Evolutionary conservation across 306 rosid species (phyloP).

Genomic region (apple (Malus domestica)): ASM211411v1 NC_041798.1:3096001-3096500

Average conservation of each 20-base stretch:
- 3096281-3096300: constrained; percentile 81
- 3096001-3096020: constrained; percentile 58
- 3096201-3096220: constrained; percentile 82
- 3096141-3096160: constrained; percentile 48
- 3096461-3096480: constrained; percentile 85
- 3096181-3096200: constrained; percentile 94
- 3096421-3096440: constrained; percentile 86
- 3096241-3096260: constrained; percentile 96
- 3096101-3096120: constrained; percentile 77
- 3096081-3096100: constrained; percentile 91
- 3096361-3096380: constrained; percentile 55
- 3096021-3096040: constrained; percentile 48
- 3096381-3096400: constrained; percentile 82
- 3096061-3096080: constrained; percentile 94
- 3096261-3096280: constrained; percentile 92
- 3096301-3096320: constrained; percentile 88
- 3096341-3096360: constrained; percentile 68
- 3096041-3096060: constrained; percentile 57
- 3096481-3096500: constrained; percentile 74
- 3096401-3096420: constrained; percentile 80
- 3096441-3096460: constrained; percentile 86
- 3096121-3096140: constrained; percentile 59
- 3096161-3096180: constrained; percentile 53
- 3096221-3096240: constrained; percentile 81
- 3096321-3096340: constrained; percentile 90